Percentiles rank a stretch among this genome's conserved stretches.
Conservation (phyloP, 148 eudicot species). For the Tetragonia tetragonoides region DNA sequence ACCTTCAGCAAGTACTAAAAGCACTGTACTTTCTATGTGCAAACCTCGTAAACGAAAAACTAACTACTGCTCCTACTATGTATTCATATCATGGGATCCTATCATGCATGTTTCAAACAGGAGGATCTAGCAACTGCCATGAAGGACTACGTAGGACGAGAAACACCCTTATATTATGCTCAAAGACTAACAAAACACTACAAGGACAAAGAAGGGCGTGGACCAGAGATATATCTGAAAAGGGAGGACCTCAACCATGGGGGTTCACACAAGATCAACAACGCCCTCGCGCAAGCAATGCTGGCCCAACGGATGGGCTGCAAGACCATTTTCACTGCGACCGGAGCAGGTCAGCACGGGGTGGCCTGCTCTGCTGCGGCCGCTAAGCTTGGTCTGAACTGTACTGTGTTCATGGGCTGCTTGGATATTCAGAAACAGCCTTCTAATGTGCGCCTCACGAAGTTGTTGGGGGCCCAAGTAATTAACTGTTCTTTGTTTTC, state of each 20-base stretch:
- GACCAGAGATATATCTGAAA: constrained; percentile 70
- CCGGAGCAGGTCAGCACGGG: constrained; percentile 84
- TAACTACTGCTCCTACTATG: too few relatives aligned
- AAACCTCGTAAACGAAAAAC: too few relatives aligned
- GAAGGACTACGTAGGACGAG: constrained; percentile 73
- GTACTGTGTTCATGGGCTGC: constrained; percentile 58
- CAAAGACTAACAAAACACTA: constrained; percentile 57
- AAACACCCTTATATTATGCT: constrained; percentile 79
- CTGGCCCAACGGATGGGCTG: constrained; percentile 66
- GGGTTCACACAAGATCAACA: constrained; percentile 86
- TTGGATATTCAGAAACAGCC: constrained; percentile 54
- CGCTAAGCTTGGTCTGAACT: constrained; percentile 55
- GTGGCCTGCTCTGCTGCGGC: constrained; percentile 80
- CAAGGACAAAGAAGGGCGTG: constrained; percentile 43
- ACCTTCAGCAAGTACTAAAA: too few relatives aligned
- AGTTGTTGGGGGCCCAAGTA: constrained; percentile 72
- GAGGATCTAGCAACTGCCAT: constrained; percentile 44
- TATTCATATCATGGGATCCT: too few relatives aligned
- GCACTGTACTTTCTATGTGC: too few relatives aligned
- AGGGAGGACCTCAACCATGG: constrained; percentile 84
- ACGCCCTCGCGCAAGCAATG: constrained; percentile 79
- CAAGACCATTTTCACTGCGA: constrained; percentile 50
- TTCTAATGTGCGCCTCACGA: constrained; percentile 50
- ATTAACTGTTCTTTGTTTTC: too few relatives aligned
- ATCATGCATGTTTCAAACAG: too few relatives aligned